Conservation (phyloP, 768 basidiomycete species). For the Xerocomellus amylosporus region DNA sequence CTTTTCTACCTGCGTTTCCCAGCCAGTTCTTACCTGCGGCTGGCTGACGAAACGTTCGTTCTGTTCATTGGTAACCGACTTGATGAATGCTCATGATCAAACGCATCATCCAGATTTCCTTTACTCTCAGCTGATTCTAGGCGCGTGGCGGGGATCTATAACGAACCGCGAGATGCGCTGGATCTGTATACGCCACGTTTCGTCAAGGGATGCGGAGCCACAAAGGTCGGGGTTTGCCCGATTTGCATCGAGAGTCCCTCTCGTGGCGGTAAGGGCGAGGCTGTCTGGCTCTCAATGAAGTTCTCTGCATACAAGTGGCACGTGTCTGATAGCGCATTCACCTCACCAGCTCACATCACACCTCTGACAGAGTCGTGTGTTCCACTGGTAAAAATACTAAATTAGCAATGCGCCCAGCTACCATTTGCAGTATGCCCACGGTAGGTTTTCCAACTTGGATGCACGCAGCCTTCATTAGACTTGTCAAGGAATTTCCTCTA, state of each 20-base stretch:
- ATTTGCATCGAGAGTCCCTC: conserved; percentile 60
- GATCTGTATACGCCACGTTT: conserved; percentile 82
- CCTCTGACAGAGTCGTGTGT: conserved; percentile 18
- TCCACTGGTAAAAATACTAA: conserved; percentile 3
- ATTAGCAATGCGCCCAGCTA: conserved; percentile 46
- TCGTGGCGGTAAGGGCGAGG: conserved; percentile 63
- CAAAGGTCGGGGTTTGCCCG: conserved; percentile 76
- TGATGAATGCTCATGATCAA: not conserved
- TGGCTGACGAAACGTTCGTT: conserved; percentile 40
- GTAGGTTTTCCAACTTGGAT: conserved; percentile 35
- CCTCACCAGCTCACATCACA: conserved; percentile 1
- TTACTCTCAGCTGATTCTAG: conserved; percentile 16
- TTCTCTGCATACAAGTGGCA: conserved; percentile 82
- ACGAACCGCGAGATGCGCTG: conserved; percentile 54
- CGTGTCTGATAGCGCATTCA: conserved; percentile 20
- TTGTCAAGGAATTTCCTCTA: conserved; percentile 62
- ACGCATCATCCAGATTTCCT: conserved; percentile 15
- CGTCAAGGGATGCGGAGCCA: conserved; percentile 62
- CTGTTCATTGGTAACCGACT: not conserved
- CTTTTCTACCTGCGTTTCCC: conserved; percentile 73
- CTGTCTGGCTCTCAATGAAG: conserved; percentile 74
- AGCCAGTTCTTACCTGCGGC: conserved; percentile 52
- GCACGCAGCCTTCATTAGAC: not conserved
- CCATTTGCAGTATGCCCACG: conserved; percentile 80
- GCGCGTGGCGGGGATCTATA: conserved; percentile 46